phyloP scores from a whole-genome alignment of 805 yeast species.

The Dipodascus albidus region DNA sequence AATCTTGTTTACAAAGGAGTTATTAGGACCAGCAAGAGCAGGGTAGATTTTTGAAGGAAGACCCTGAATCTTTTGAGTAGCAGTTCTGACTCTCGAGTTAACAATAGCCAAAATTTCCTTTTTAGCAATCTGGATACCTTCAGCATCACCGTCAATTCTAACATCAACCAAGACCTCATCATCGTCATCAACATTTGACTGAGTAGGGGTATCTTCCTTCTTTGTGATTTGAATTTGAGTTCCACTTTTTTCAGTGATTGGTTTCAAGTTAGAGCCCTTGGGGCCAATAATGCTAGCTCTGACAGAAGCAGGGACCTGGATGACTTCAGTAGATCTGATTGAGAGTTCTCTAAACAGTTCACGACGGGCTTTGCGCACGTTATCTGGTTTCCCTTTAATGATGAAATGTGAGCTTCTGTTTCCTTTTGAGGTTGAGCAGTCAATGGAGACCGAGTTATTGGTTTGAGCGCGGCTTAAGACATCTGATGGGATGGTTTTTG shows the following conservation, averaged over 20 bases:
- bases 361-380: slow-evolving; percentile 59
- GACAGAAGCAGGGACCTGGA: slow-evolving; percentile 64
- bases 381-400: slow-evolving; percentile 60
- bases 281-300: slow-evolving; percentile 78
- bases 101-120: slow-evolving; percentile 60
- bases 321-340: slow-evolving; percentile 50
- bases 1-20: slow-evolving; percentile 25
- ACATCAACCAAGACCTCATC: slow-evolving; percentile 55
- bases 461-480: slow-evolving; percentile 53
- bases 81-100: slow-evolving; percentile 50
- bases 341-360: slow-evolving; percentile 67
- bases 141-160: slow-evolving; percentile 70
- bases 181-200: slow-evolving; percentile 32
- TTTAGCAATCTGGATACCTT: slow-evolving; percentile 70
- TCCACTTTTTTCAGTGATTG: slow-evolving; percentile 57
- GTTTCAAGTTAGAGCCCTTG: slow-evolving; percentile 71
- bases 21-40: slow-evolving; percentile 21
- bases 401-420: slow-evolving; percentile 74
- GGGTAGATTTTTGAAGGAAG: slow-evolving; percentile 18
- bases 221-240: slow-evolving; percentile 54
- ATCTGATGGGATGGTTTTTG: slow-evolving; percentile 56
- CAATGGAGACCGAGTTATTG: slow-evolving; percentile 54
- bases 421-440: slow-evolving; percentile 67
- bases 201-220: not conserved
- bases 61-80: slow-evolving; percentile 15